Conservation (phyloP, 2,329 filamentous ascomycete species). For the Dactylellina parvicollis region DNA sequence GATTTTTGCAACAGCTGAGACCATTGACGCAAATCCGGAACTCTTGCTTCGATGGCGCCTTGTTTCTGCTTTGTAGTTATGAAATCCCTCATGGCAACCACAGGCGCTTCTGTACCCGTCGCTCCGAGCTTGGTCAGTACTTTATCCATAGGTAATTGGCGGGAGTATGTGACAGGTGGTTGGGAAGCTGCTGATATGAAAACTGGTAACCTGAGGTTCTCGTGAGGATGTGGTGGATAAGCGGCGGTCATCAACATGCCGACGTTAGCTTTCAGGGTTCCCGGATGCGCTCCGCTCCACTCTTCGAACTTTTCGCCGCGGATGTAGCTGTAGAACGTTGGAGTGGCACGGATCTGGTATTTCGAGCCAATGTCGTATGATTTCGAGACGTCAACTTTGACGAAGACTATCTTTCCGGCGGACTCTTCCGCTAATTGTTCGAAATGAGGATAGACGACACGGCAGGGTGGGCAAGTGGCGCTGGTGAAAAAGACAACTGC, state of each 20-base stretch:
- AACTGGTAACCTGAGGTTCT: conserved; percentile 74
- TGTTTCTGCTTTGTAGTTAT: conserved; percentile 71
- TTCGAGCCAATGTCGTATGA: conserved; percentile 72
- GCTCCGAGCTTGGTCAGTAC: conserved; percentile 79
- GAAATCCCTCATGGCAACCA: conserved; percentile 75
- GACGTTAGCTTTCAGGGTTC: conserved; percentile 75
- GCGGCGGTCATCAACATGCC: conserved; percentile 69
- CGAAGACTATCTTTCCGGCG: conserved; percentile 73
- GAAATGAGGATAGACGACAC: conserved; percentile 80
- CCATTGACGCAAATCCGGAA: conserved; percentile 77
- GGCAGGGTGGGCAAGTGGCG: conserved; percentile 85
- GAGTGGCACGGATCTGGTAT: conserved; percentile 79
- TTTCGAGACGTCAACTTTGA: conserved; percentile 82
- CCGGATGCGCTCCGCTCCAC: conserved; percentile 81
- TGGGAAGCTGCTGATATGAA: conserved; percentile 72
- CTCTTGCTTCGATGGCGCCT: conserved; percentile 71
- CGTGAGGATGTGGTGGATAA: conserved; percentile 74
- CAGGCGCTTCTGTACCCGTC: conserved; percentile 68
- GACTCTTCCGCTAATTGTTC: conserved; percentile 80
- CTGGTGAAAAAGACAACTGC: conserved; percentile 94
- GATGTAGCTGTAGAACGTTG: conserved; percentile 87
- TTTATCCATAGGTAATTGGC: conserved; percentile 83
- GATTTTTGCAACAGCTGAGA: conserved; percentile 70
- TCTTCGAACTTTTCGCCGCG: conserved; percentile 78
- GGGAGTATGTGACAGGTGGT: conserved; percentile 76